These are phyloP conservation scores for Smallanthus sonchifolius DNA, from an alignment of 129 eudicot species.

Conservation along the genomic window DNA sequence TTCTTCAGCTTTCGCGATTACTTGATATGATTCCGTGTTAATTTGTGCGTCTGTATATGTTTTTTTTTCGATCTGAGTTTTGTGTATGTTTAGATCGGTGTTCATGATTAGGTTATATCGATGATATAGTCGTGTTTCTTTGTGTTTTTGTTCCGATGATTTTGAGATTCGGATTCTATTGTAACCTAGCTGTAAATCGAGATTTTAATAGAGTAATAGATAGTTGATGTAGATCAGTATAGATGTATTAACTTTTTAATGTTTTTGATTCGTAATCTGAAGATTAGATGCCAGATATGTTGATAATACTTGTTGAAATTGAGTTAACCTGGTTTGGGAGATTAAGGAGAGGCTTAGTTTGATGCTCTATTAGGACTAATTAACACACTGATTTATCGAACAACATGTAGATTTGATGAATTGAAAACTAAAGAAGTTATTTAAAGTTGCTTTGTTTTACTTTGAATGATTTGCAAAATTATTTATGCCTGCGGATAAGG, in stretches of 20 bases:
- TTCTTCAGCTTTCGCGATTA: background rate
- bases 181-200: background rate
- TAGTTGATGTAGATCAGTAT: constrained; percentile 8
- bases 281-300: background rate
- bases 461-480: background rate
- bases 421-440: background rate
- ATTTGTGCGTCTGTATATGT: background rate
- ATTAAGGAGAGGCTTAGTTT: background rate
- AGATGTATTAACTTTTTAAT: background rate
- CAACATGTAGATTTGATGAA: background rate
- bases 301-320: background rate
- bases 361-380: background rate
- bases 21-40: background rate
- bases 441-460: background rate
- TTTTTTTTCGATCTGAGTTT: constrained; percentile 5
- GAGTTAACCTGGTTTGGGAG: background rate
- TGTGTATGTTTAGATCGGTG: background rate
- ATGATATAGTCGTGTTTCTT: background rate
- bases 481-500: background rate
- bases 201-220: background rate
- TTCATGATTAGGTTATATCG: background rate
- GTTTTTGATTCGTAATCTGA: background rate
- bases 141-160: background rate
- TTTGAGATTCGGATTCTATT: background rate
- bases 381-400: background rate